A percentile compares a stretch with the other conserved stretches of the same genome.
Conservation (phyloP, 306 rosid species). For the Lagenaria siceraria region DNA sequence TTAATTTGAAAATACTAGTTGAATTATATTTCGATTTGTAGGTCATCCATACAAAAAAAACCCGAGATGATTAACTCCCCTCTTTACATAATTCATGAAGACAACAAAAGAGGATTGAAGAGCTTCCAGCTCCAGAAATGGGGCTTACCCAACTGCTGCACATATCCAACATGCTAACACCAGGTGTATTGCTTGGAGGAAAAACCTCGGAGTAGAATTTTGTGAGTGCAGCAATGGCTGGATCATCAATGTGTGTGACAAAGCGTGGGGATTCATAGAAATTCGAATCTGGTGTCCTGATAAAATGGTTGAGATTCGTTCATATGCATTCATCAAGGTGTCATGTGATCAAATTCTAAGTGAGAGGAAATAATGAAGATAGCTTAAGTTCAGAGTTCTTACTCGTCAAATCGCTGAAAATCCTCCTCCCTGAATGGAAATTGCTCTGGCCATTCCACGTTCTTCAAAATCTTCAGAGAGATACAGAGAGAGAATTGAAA, state of each 20-base stretch:
- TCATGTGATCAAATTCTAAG: not conserved
- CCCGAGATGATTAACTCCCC: not conserved
- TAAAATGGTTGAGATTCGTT: not conserved
- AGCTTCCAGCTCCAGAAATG: not conserved
- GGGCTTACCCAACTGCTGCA: slow-evolving; percentile 79
- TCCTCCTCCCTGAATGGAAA: slow-evolving; percentile 71
- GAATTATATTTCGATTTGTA: too few relatives aligned
- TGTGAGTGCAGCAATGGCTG: slow-evolving; percentile 63
- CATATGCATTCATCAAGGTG: not conserved
- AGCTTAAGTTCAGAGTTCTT: slow-evolving; percentile 9
- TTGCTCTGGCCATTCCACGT: slow-evolving; percentile 64
- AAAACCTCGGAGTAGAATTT: slow-evolving; percentile 56
- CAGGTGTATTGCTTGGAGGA: slow-evolving; percentile 63
- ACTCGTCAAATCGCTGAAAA: slow-evolving; percentile 74
- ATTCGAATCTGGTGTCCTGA: slow-evolving; percentile 45
- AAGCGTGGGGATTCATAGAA: slow-evolving; percentile 77
- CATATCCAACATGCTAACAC: slow-evolving; percentile 61
- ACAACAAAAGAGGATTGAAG: not conserved
- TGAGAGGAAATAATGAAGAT: not conserved
- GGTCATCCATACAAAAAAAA: too few relatives aligned
- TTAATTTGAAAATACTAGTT: too few relatives aligned
- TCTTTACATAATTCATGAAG: not conserved
- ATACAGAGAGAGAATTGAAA: not conserved
- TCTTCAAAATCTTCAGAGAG: slow-evolving; percentile 40
- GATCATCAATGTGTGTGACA: slow-evolving; percentile 77